Base-by-base conservation (phyloP, 2,329 filamentous ascomycete genomes). In the Neonectria faginata region DNA sequence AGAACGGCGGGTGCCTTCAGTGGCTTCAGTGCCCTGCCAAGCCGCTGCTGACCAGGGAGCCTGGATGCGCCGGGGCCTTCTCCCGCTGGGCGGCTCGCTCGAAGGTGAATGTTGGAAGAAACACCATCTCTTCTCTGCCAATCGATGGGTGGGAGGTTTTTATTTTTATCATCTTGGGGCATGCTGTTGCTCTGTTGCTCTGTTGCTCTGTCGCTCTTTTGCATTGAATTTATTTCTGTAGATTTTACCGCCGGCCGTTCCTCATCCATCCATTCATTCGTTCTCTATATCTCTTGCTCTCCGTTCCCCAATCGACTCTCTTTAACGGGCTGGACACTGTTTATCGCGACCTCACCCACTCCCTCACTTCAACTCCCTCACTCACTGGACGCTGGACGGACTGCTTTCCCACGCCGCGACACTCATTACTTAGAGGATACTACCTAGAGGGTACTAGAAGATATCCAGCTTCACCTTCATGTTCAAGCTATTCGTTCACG, bases 401-500 rank as follows among this genome's bases (percentile, higher is more conserved):
- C 31, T 14, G n/a, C 5, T 25, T 20, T n/a, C 18, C 39, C 39
- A 42, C 36, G 36, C 36, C 12, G 31, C 47, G 25, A 50, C 25
- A 29, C n/a, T 47, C 6, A 20, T 45, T 41, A 16, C 20, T 48
- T 45, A 18, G 7, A 42, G 36, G 9, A 55, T 14, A 12, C 25
- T 25, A 25, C 3, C 25, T 45, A 16, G 7, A 42, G 36, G 6
- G 51, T 14, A 12, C 27, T 42, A 51, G n/a, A 31, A 22, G n/a
- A 20, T 22, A 29, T 22, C 12, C 25, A n/a, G 16, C 18, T 54
- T 16, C 36, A 57, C 16, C 41, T 64, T 59, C 47, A 64, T 64
- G 61, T 59, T 64, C 51, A 64, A 64, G 44, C 61, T 64, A 60
- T 60, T 64, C 39, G 56, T 64, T 50, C 33, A 64, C 22, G 44